Conservation (phyloP, 1,284 basidiomycete species). For the Ganoderma resinaceum region DNA sequence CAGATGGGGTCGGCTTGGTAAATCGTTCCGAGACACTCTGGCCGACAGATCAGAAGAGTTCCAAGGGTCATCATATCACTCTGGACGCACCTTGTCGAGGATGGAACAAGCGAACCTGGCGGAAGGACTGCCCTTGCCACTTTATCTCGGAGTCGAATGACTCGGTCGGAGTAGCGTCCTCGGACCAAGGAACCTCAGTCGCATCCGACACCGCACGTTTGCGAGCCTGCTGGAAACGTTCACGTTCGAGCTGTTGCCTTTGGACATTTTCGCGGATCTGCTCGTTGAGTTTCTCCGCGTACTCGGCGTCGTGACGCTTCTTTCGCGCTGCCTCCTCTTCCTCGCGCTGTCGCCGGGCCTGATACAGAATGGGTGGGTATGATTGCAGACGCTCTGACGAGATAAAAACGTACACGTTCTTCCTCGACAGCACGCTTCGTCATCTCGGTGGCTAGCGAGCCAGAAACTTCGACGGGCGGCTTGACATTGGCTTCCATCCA, state of each 20-base stretch:
- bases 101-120: constrained; percentile 73
- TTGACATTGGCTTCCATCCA: constrained; percentile 67
- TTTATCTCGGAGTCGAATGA: constrained; percentile 64
- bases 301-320: constrained; percentile 50
- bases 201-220: constrained; percentile 71
- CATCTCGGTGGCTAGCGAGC: constrained; percentile 80
- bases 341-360: constrained; percentile 52
- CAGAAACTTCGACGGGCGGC: constrained; percentile 63
- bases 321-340: constrained; percentile 58
- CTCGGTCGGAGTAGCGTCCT: constrained; percentile 61
- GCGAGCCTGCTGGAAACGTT: constrained; percentile 62
- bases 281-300: constrained; percentile 63
- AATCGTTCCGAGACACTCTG: constrained; percentile 67
- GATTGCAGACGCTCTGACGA: neutral
- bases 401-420: constrained; percentile 53
- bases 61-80: neutral
- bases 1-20: constrained; percentile 77
- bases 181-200: constrained; percentile 59
- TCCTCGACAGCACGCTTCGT: constrained; percentile 70
- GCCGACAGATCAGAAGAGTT: constrained; percentile 27
- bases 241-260: constrained; percentile 54
- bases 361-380: neutral
- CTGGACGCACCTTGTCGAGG: constrained; percentile 58
- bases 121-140: constrained; percentile 64
- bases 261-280: constrained; percentile 68